These are phyloP conservation scores for Spathaspora sp. DNA, from an alignment of 1,139 yeast genomes.

Conservation along the genomic window DNA sequence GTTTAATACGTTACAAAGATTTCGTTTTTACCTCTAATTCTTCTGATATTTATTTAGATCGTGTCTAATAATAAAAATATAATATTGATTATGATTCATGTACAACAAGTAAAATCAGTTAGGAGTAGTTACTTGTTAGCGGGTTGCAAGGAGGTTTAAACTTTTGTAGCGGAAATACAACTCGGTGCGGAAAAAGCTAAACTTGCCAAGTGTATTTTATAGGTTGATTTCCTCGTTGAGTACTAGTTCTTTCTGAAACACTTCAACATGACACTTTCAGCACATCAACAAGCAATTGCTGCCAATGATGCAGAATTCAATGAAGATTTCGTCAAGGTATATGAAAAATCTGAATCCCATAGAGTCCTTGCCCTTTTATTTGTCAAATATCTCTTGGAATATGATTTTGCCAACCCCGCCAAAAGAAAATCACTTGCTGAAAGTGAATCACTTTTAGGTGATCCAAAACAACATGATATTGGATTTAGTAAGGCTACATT, in stretches of 20 bases:
- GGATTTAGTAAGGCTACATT: conserved; percentile 17
- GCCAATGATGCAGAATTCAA: conserved; percentile 25
- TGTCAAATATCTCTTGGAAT: conserved; percentile 22
- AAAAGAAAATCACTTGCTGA: conserved; percentile 15
- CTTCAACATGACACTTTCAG: conserved; percentile 4
- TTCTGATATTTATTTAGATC: background rate
- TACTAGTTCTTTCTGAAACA: too few relatives aligned
- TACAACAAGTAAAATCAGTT: background rate
- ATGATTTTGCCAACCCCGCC: conserved; percentile 15
- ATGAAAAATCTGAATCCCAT: conserved; percentile 23
- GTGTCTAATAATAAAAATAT: background rate
- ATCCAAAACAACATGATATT: conserved; percentile 13
- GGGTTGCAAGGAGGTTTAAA: too few relatives aligned
- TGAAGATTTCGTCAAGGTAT: conserved; percentile 19
- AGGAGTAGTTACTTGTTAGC: too few relatives aligned
- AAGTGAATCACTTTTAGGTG: conserved; percentile 18
- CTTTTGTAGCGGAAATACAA: too few relatives aligned
- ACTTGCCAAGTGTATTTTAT: too few relatives aligned
- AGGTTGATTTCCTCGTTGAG: background rate
- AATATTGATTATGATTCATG: background rate
- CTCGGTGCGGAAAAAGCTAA: too few relatives aligned
- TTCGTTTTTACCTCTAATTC: background rate
- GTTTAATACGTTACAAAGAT: background rate
- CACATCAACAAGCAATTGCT: conserved; percentile 23
- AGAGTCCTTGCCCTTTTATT: conserved; percentile 19